These are phyloP conservation scores for Exophiala aquamarina DNA, from an alignment of 2,329 filamentous ascomycete species.

Conservation along the genomic window DNA sequence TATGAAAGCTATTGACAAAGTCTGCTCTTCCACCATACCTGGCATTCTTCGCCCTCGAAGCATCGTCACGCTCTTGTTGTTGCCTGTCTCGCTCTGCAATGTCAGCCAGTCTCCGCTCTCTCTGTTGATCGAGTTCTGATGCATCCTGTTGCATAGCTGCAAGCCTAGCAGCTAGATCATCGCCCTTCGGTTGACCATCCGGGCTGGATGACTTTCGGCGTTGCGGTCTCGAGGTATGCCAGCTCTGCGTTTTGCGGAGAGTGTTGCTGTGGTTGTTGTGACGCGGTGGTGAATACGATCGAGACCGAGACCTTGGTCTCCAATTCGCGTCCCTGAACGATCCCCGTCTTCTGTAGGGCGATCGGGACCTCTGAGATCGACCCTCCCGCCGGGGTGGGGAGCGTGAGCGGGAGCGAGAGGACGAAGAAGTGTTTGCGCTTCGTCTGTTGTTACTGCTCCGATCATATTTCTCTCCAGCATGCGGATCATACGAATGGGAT, in stretches of 20 bases:
- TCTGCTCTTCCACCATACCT: slow-evolving; percentile 64
- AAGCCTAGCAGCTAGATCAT: slow-evolving; percentile 65
- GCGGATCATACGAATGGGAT: slow-evolving; percentile 22
- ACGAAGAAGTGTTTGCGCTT: slow-evolving; percentile 42
- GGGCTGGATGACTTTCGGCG: slow-evolving; percentile 29
- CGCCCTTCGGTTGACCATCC: slow-evolving; percentile 35
- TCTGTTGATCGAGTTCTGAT: slow-evolving; percentile 67
- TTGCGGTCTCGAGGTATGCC: slow-evolving; percentile 26
- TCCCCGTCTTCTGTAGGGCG: slow-evolving; percentile 24
- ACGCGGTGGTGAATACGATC: slow-evolving; percentile 23
- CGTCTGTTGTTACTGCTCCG: slow-evolving; percentile 36
- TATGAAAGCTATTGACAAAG: slow-evolving; percentile 65
- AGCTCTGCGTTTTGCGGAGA: slow-evolving; percentile 33
- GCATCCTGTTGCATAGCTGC: slow-evolving; percentile 74
- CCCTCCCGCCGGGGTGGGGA: slow-evolving; percentile 23
- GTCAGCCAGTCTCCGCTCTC: slow-evolving; percentile 65
- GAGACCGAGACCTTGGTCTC: slow-evolving; percentile 38
- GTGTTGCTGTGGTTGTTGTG: slow-evolving; percentile 34
- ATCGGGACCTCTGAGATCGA: slow-evolving; percentile 35
- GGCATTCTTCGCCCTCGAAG: slow-evolving; percentile 56
- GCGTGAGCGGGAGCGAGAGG: slow-evolving; percentile 30
- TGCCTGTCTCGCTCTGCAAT: slow-evolving; percentile 65
- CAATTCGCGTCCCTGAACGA: slow-evolving; percentile 27
- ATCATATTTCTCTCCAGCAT: slow-evolving; percentile 24
- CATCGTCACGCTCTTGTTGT: slow-evolving; percentile 67